A percentile compares a stretch with the other conserved stretches of the same genome.
Conservation (phyloP, 352 stramenopile genomes). For the Phytophthora pluvialis region DNA sequence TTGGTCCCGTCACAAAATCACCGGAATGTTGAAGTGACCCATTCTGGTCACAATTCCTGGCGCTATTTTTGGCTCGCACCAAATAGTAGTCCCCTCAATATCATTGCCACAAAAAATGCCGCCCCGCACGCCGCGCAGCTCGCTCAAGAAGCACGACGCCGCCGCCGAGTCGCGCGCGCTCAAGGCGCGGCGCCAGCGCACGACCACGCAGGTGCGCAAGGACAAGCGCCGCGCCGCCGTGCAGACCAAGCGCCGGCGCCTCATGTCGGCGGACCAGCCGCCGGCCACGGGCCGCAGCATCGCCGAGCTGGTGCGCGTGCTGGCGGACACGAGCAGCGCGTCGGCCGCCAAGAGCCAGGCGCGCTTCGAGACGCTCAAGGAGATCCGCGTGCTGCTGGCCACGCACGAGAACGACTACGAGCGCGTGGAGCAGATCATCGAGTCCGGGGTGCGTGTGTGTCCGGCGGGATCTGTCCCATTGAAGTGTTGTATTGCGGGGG, state of each 20-base stretch:
- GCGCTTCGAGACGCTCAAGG: constrained; percentile 72
- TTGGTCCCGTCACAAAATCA: too few species aligned
- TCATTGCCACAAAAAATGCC: constrained; percentile 20
- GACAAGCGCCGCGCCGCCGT: constrained; percentile 70
- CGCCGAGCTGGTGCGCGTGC: constrained; percentile 52
- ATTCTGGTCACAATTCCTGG: too few species aligned
- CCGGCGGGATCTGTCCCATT: constrained; percentile 4
- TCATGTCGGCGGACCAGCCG: constrained; percentile 58
- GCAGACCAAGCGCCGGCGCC: constrained; percentile 73
- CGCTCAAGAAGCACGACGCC: constrained; percentile 82
- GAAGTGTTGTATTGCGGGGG: neutral
- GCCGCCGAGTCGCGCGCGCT: constrained; percentile 61
- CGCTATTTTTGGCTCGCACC: too few species aligned
- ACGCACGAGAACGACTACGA: constrained; percentile 73
- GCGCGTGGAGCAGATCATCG: constrained; percentile 76
- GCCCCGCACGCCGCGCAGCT: constrained; percentile 59
- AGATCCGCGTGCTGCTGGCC: constrained; percentile 69
- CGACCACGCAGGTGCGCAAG: constrained; percentile 75
- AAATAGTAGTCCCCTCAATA: too few species aligned
- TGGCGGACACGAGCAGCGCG: constrained; percentile 47
- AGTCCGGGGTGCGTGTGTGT: constrained; percentile 63
- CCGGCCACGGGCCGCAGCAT: constrained; percentile 62
- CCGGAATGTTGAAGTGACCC: too few species aligned
- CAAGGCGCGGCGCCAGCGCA: constrained; percentile 68
- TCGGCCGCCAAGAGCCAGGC: constrained; percentile 55